phyloP scores from a whole-genome alignment of 768 basidiomycete genomes.

The Sarcodon aspratus region DNA sequence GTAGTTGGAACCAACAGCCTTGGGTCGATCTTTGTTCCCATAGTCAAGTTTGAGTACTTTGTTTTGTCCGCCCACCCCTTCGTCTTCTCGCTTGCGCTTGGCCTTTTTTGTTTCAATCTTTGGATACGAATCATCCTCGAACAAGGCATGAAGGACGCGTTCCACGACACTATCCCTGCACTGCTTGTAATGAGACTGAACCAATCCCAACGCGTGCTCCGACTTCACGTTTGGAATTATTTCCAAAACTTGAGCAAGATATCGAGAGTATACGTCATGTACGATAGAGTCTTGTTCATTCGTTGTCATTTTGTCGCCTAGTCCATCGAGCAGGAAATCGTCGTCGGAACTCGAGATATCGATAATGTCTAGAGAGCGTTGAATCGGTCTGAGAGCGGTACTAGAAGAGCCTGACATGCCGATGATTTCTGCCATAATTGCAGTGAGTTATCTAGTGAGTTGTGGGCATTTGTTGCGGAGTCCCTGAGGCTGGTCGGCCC shows the following conservation, averaged over 20 bases:
- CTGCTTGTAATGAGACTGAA: constrained; percentile 29
- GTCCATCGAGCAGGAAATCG: background rate
- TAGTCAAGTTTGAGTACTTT: constrained; percentile 38
- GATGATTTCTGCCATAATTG: no score
- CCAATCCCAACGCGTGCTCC: constrained; percentile 34
- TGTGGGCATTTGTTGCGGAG: no score
- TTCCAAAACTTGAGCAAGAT: constrained; percentile 45
- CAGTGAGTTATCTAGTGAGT: no score
- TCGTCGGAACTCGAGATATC: background rate
- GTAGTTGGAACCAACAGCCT: constrained; percentile 34
- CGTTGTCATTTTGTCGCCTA: background rate
- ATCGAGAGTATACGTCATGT: constrained; percentile 9
- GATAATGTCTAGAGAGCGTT: background rate
- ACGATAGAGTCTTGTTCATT: background rate
- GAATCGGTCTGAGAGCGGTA: no score
- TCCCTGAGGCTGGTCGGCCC: no score
- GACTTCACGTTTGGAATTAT: constrained; percentile 64
- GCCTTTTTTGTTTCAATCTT: constrained; percentile 23
- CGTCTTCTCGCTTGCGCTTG: constrained; percentile 33
- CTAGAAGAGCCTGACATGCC: no score
- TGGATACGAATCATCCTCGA: constrained; percentile 55
- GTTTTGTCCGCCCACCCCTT: constrained; percentile 14
- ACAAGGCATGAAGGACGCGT: constrained; percentile 43
- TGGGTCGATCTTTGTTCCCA: constrained; percentile 30
- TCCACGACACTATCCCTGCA: constrained; percentile 32